Conservation (phyloP, 257 asterid genomes). For the Przewalskia tangutica region DNA sequence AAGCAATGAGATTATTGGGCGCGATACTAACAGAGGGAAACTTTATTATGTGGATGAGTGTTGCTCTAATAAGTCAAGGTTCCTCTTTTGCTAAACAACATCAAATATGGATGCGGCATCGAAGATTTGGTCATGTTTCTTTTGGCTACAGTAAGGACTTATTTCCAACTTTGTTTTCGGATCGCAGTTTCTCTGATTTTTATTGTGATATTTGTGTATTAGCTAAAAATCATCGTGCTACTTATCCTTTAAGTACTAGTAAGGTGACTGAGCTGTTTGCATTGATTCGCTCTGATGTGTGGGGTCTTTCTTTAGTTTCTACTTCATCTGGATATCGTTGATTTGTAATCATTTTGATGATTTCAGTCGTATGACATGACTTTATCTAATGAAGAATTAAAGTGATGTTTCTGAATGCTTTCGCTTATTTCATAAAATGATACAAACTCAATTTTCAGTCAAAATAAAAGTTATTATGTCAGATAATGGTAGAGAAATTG, state of each 20-base stretch:
- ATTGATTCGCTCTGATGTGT: not conserved
- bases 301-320: not conserved
- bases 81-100: not conserved
- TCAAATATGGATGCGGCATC: not conserved
- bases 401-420: not conserved
- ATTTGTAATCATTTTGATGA: slow-evolving; percentile 1
- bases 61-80: not conserved
- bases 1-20: slow-evolving; percentile 7
- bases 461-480: not conserved
- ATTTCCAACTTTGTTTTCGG: not conserved
- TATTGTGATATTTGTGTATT: not conserved
- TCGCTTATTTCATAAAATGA: not conserved
- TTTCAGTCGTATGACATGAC: not conserved
- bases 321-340: too few species aligned
- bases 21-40: slow-evolving; percentile 7
- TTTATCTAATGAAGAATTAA: not conserved
- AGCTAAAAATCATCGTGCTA: not conserved
- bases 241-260: not conserved
- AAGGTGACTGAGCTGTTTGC: not conserved
- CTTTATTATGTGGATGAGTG: slow-evolving; percentile 7
- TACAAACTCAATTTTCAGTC: not conserved
- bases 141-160: not conserved
- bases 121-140: slow-evolving; percentile 4
- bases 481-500: slow-evolving; percentile 1
- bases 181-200: not conserved